These are phyloP conservation scores for Ailanthus altissimus DNA, from an alignment of 345 rosid genomes.

Conservation along the genomic window DNA sequence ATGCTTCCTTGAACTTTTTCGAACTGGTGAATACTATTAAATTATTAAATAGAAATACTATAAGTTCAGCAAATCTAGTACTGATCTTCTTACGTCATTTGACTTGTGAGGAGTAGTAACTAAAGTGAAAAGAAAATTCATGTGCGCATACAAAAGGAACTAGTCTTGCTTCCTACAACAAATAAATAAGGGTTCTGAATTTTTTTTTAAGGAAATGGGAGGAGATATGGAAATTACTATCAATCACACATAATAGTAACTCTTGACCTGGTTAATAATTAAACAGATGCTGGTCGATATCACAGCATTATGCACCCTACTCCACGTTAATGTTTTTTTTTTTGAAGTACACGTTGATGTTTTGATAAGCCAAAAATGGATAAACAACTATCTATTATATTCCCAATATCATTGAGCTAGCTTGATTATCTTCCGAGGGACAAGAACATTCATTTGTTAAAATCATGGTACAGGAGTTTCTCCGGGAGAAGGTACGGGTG, in stretches of 20 bases:
- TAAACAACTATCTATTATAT: neutral
- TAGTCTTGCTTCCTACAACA: neutral
- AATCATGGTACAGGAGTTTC: slow-evolving; percentile 68
- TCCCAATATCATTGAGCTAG: neutral
- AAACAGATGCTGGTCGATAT: neutral
- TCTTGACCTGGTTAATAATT: neutral
- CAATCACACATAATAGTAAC: neutral
- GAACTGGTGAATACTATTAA: neutral
- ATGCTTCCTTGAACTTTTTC: neutral
- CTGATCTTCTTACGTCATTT: neutral
- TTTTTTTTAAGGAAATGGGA: neutral
- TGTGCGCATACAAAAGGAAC: neutral
- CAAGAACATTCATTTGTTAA: neutral
- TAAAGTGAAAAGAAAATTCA: neutral
- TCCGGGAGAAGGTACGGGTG: slow-evolving; percentile 93
- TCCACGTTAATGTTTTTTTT: neutral
- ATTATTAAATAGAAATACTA: neutral
- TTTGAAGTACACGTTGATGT: neutral
- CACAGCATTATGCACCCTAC: neutral
- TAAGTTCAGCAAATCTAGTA: neutral
- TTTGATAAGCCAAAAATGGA: neutral
- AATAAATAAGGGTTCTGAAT: neutral
- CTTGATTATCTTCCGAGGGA: neutral
- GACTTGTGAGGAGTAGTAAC: neutral
- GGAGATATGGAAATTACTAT: neutral